Conservation (phyloP, 352 stramenopile species). For the Elongisporangium senticosum region DNA sequence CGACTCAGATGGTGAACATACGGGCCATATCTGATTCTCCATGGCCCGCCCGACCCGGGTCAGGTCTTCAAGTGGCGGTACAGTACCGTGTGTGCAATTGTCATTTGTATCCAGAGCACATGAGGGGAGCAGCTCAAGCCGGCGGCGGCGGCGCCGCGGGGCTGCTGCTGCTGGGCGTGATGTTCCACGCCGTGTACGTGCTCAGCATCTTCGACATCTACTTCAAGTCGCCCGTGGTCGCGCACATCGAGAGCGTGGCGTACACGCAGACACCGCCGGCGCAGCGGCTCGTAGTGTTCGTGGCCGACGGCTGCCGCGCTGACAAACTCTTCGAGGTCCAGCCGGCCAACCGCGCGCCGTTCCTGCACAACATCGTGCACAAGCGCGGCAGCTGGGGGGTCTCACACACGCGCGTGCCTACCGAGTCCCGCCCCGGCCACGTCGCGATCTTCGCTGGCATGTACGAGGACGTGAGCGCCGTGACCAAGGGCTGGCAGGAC, state of each 20-base stretch:
- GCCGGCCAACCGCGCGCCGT: slow-evolving; percentile 35
- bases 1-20: neutral
- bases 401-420: slow-evolving; percentile 84
- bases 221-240: slow-evolving; percentile 82
- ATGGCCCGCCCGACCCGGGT: neutral
- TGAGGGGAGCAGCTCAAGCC: neutral
- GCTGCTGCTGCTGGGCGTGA: slow-evolving; percentile 63
- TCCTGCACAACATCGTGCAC: slow-evolving; percentile 56
- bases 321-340: slow-evolving; percentile 81
- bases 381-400: slow-evolving; percentile 65
- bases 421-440: slow-evolving; percentile 75
- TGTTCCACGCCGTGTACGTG: slow-evolving; percentile 82
- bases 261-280: slow-evolving; percentile 38
- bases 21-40: neutral
- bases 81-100: too few relatives aligned
- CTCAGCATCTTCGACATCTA: slow-evolving; percentile 90
- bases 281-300: slow-evolving; percentile 72
- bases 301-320: slow-evolving; percentile 77
- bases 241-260: slow-evolving; percentile 47
- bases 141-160: slow-evolving; percentile 11
- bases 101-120: neutral
- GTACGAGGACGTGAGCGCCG: slow-evolving; percentile 85
- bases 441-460: slow-evolving; percentile 84
- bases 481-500: slow-evolving; percentile 85
- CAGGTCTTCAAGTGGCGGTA: neutral